Evolutionary conservation across 2,329 filamentous ascomycete species (phyloP).

Genomic region (Cucurbitaria berberidis): DNA sequence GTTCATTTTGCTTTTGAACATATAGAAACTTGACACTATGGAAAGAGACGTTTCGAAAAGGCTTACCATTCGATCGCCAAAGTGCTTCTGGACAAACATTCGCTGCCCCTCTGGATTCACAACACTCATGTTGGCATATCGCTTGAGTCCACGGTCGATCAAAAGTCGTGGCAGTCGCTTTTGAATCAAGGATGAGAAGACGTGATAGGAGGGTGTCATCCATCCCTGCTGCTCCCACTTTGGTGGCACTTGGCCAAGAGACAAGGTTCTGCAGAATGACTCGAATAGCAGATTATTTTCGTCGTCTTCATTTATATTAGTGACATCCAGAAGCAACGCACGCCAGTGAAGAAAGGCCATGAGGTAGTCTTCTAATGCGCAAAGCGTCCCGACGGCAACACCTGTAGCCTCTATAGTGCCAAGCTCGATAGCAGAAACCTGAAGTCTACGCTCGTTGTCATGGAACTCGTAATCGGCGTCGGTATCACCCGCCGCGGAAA

Average conservation of each 20-base stretch:
- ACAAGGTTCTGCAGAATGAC: conserved; percentile 40
- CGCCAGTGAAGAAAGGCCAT: conserved; percentile 49
- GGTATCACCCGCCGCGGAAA: conserved; percentile 21
- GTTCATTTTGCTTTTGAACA: neutral
- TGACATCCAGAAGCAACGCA: conserved; percentile 27
- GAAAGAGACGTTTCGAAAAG: neutral
- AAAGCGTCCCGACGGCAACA: conserved; percentile 38
- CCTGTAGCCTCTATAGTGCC: conserved; percentile 34
- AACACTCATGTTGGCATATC: conserved; percentile 7
- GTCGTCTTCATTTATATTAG: conserved; percentile 5
- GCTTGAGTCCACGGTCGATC: conserved; percentile 16
- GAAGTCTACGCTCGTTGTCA: conserved; percentile 34
- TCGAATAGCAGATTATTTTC: conserved; percentile 21
- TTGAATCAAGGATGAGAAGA: conserved; percentile 21
- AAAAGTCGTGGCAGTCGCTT: conserved; percentile 19
- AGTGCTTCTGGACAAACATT: conserved; percentile 21
- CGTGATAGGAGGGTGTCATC: conserved; percentile 18
- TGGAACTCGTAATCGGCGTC: conserved; percentile 27
- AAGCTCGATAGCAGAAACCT: conserved; percentile 40
- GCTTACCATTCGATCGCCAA: conserved; percentile 18
- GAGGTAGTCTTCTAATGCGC: conserved; percentile 38
- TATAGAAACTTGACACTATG: neutral
- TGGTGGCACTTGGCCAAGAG: conserved; percentile 30
- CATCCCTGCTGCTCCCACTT: conserved; percentile 1
- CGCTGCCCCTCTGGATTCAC: conserved; percentile 10